Base-by-base conservation (phyloP, 352 stramenopile species). In the Blastocystis sp. region DNA sequence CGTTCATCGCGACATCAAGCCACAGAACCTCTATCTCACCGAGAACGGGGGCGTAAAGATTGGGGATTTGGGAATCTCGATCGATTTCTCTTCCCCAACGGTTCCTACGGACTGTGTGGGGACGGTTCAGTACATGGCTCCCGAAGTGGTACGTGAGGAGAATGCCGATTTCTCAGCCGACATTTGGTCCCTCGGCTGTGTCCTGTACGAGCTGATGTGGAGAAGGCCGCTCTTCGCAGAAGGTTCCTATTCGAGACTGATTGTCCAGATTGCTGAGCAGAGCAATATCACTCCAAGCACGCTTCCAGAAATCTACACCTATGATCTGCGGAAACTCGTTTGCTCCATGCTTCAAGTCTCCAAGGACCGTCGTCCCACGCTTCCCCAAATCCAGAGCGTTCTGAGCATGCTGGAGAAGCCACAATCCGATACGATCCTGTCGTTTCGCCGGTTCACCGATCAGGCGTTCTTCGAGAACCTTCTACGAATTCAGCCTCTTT, bases 11-110 rank as follows among this genome's bases (percentile, higher is more conserved):
- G 96, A 99, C 88, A 95, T 99, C 34, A 99, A 99, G 90, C 96
- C 96, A 29, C 95, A 98, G 89, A 99, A 99, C 88, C 94, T 98
- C 51, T 98, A 99, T 94, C 98, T 99, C 88, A 95, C 98, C 88
- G 95, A 98, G 84, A 93, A 98, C 75, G 96, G 97, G 8, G 27
- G 4, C 14, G 51, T 64, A 18, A 81, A 81, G 51, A 32, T 81
- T 9, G 54, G 69, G 8, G 69, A 81, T n/a, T 64, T 81, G 21
- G 69, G 69, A 46, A 64, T 81, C 32, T 40, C 69, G 14, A 14
- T 14, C 14, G 29, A 29, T 34, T 48, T 4, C 4, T 18, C 16
- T 38, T 6, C 48, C 24, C 9, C 42, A 40, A 34, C 46, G 27
- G 2, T n/a, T 38, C 51, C 27, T 7, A 32, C 32, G 4, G 14